Evolutionary conservation across 2,329 filamentous ascomycete genomes (phyloP).

Genomic region (Colletotrichum incanum): DNA sequence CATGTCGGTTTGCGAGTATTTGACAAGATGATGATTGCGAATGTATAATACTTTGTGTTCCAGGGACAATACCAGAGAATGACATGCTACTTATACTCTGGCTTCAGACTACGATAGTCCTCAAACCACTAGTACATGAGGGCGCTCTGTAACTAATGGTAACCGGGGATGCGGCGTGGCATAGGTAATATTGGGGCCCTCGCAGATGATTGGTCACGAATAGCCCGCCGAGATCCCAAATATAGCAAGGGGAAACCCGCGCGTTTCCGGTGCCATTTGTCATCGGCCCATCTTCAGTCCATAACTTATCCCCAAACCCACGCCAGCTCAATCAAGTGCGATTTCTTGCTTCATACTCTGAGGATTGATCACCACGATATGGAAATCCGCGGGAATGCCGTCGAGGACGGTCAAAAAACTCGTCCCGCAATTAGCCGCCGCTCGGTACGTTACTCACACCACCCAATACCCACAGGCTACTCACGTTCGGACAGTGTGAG

Average conservation of each 20-base stretch:
- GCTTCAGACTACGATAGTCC: background rate
- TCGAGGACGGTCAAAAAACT: background rate
- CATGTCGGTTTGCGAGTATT: background rate
- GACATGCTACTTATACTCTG: background rate
- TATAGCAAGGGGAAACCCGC: background rate
- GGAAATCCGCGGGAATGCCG: background rate
- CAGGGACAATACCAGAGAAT: background rate
- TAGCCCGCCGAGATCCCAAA: background rate
- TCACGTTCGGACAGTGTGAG: background rate
- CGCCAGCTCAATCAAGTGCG: too few relatives aligned
- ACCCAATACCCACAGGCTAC: too few relatives aligned
- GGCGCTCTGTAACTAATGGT: background rate
- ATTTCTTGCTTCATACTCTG: background rate
- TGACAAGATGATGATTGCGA: background rate
- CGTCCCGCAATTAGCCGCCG: background rate
- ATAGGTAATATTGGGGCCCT: background rate
- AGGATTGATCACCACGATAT: background rate
- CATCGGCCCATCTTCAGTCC: background rate
- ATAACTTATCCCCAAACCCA: background rate
- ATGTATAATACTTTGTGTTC: background rate
- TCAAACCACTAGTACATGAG: background rate
- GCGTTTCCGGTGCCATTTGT: background rate
- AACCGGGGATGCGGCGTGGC: background rate
- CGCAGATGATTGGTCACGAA: background rate
- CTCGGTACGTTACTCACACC: background rate